Conservation (phyloP, 495 filamentous ascomycete genomes). For the Lineolata rhizophorae region DNA sequence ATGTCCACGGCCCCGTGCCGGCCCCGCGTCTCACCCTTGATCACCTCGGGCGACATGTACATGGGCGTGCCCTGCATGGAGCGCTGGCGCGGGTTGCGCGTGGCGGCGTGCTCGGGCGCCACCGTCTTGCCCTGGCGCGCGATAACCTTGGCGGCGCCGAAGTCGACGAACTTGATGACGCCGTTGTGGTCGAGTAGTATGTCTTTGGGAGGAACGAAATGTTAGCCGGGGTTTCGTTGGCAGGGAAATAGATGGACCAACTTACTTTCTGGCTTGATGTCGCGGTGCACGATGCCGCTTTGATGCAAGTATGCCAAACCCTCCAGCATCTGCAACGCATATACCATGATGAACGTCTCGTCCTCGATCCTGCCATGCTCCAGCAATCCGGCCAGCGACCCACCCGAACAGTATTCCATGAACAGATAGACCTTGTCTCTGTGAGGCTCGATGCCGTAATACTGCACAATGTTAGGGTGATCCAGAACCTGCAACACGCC, state of each 20-base stretch:
- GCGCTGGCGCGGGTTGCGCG: slow-evolving; percentile 25
- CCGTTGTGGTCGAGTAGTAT: slow-evolving; percentile 95
- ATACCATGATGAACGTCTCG: slow-evolving; percentile 95
- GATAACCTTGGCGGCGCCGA: slow-evolving; percentile 93
- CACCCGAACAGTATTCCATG: slow-evolving; percentile 97
- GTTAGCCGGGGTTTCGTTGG: slow-evolving; percentile 5
- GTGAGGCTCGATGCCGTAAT: slow-evolving; percentile 95
- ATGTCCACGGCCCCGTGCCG: slow-evolving; percentile 81
- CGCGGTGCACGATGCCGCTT: slow-evolving; percentile 72
- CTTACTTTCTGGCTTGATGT: slow-evolving; percentile 96
- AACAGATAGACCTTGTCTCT: slow-evolving; percentile 98
- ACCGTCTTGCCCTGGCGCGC: slow-evolving; percentile 73
- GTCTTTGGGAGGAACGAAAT: slow-evolving; percentile 35
- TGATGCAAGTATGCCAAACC: slow-evolving; percentile 90
- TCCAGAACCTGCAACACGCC: slow-evolving; percentile 82
- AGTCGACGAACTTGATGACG: slow-evolving; percentile 97
- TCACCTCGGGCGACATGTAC: slow-evolving; percentile 99
- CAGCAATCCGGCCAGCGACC: slow-evolving; percentile 70
- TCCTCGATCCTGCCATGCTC: slow-evolving; percentile 96
- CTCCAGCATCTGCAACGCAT: slow-evolving; percentile 86
- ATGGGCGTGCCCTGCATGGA: slow-evolving; percentile 96
- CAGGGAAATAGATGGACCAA: slow-evolving; percentile 5
- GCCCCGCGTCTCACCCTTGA: slow-evolving; percentile 57
- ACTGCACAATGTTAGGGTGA: slow-evolving; percentile 93
- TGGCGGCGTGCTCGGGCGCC: slow-evolving; percentile 21